A percentile compares a stretch with the other conserved stretches of the same genome.
phyloP scores from a whole-genome alignment of 306 rosid genomes.

The Corylus heterophylla region DNA sequence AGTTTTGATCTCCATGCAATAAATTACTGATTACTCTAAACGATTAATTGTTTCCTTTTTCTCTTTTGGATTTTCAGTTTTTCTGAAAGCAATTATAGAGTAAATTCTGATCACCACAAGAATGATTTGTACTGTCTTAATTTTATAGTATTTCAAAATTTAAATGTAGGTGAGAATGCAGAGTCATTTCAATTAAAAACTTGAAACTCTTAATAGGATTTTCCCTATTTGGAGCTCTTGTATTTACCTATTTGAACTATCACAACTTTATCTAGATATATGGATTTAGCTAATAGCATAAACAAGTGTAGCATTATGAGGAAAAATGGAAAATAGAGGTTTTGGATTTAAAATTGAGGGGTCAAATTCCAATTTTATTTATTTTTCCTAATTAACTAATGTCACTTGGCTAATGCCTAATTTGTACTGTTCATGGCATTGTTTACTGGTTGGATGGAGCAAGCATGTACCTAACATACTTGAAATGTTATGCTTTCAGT shows the following conservation, averaged over 20 bases:
- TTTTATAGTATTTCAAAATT: background rate
- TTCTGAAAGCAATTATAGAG: background rate
- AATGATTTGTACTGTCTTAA: background rate
- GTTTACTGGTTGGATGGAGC: background rate
- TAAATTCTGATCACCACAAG: background rate
- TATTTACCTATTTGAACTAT: background rate
- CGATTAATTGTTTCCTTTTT: background rate
- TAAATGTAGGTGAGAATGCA: background rate
- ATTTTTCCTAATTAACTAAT: background rate
- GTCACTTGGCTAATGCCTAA: background rate
- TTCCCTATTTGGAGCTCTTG: background rate
- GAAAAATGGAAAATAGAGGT: background rate
- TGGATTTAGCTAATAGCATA: background rate
- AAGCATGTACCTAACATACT: conserved; percentile 4
- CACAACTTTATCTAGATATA: background rate
- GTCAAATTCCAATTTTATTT: background rate
- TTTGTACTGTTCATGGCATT: background rate
- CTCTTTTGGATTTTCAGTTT: background rate
- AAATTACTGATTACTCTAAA: background rate
- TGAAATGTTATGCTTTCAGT: conserved; percentile 48
- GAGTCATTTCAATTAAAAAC: background rate
- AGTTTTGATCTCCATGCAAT: background rate
- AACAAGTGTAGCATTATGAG: background rate
- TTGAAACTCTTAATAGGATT: background rate
- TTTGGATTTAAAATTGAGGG: background rate